phyloP scores from a whole-genome alignment of 305 asterid species.

The Fraxinus ornus region DNA sequence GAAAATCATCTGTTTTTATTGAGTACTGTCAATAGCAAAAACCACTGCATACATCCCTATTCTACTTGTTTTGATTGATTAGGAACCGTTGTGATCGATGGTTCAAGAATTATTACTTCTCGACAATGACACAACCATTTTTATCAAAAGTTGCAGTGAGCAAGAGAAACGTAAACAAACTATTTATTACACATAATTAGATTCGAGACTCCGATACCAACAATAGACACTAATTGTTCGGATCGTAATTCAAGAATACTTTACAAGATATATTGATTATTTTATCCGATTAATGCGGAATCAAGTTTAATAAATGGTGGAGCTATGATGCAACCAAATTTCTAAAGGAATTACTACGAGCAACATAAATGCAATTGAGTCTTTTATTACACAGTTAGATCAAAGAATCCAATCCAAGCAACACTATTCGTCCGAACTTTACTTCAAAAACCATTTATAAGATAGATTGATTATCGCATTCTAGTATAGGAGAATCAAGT shows the following conservation, averaged over 20 bases:
- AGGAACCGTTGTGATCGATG: background rate
- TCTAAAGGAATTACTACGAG: background rate
- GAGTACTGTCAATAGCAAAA: background rate
- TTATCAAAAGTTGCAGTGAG: background rate
- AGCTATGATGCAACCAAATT: too few species aligned
- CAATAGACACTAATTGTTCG: background rate
- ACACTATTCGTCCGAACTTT: background rate
- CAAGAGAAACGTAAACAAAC: background rate
- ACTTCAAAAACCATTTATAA: background rate
- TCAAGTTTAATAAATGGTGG: too few species aligned
- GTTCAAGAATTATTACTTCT: background rate
- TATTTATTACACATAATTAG: too few species aligned
- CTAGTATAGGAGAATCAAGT: background rate
- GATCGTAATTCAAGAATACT: background rate
- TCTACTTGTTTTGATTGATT: background rate
- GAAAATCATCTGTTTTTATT: background rate
- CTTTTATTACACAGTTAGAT: background rate
- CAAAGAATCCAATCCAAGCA: background rate
- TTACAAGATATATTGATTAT: too few species aligned
- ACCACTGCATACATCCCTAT: background rate
- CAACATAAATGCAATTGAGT: background rate
- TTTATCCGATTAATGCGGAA: background rate
- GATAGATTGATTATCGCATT: background rate
- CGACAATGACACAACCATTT: background rate
- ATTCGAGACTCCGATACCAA: background rate